Evolutionary conservation across 768 basidiomycete genomes (phyloP), one percentile per base, ranked within the genome.

Genomic region (Lanmaoa rubissima): DNA sequence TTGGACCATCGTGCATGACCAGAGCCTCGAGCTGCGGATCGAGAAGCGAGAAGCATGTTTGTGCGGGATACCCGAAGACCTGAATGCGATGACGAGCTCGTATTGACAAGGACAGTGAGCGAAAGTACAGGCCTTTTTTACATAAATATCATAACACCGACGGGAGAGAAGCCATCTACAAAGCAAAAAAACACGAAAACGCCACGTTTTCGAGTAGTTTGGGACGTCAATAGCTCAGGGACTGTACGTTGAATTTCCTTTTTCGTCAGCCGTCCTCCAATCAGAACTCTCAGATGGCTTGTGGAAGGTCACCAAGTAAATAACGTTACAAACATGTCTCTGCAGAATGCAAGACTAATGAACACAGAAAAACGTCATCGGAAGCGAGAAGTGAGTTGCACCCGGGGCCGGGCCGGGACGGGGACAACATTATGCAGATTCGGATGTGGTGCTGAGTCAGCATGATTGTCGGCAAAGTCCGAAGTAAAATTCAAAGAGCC

Each of bases 361-460:
- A 2, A 24, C 21, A 24, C 21, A 24, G 21, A 24, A 24, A 2
- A 24, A 24, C 21, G 21, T 24, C 21, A 24, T 24, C 21, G 16
- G 8, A 34, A 36, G 14, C 19, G 8, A 19, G 17, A 34, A 47
- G n/a, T 21, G 9, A n/a, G 39, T 3, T 31, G 10, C 32, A 32
- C 11, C n/a, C 28, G 6, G 28, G 28, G 7, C 28, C 7, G 28
- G 28, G 28, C 39, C 39, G 39, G 17, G n/a, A 0, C 39, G n/a
- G n/a, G n/a, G 38, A 31, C 28, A 6, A 8, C 24, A 5, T 24
- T 24, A 24, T 24, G 21, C 21, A 24, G 21, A 24, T 24, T 24
- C 1, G 21, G 21, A 10, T 34, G 19, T 14, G 7, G n/a, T 10
- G 65, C 70, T 73, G 62, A 68, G 59, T 72, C 72, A 72, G 68